Base-by-base conservation (phyloP, 345 rosid genomes). In the Carallia brachiata region DNA sequence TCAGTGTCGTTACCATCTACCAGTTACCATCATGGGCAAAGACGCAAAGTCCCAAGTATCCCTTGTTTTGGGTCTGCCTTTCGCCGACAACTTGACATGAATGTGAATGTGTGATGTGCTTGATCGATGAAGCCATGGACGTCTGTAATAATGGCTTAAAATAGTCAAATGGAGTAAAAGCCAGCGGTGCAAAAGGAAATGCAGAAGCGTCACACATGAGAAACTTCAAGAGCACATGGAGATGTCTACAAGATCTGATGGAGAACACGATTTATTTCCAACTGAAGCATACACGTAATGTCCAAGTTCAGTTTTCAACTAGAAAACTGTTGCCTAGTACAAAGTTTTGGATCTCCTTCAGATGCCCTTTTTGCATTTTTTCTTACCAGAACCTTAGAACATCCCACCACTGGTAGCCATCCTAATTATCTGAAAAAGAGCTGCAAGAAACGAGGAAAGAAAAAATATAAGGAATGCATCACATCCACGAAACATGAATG, bases 361-460 rank as follows among this genome's bases (percentile, higher is more conserved):
- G 12, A 44, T 44, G 50, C 50, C 50, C 17, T 4, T 19, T 40
- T 52, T 18, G 6, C 68, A 13, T 48, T 19, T 58, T 6, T 59
- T 12, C 23, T 54, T 55, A 17, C 40, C 68, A 16, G 54, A 31
- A 18, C 64, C 30, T 67, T 47, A 79, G 36, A 71, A 73, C 76
- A 72, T 66, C 32, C 83, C 78, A 19, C 60, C 61, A 39, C 66
- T 55, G 7, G 71, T 50, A 3, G 82, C 82, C 13, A 68, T 75
- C 68, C 80, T 73, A 64, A 83, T 77, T 34, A 83, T 75, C 80
- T 72, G 82, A 70, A 83, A 73, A 64, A 83, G 63, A 70, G 80
- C 86, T 83, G 84, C 52, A 48, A 72, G 36, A 10, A 56, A 32
- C 10, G 36, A 47, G 36, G 31, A 13, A 1, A 27, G 10, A 31